Evolutionary conservation across 2,329 filamentous ascomycete species (phyloP).

Genomic region (Verticillium alfalfae): DNA sequence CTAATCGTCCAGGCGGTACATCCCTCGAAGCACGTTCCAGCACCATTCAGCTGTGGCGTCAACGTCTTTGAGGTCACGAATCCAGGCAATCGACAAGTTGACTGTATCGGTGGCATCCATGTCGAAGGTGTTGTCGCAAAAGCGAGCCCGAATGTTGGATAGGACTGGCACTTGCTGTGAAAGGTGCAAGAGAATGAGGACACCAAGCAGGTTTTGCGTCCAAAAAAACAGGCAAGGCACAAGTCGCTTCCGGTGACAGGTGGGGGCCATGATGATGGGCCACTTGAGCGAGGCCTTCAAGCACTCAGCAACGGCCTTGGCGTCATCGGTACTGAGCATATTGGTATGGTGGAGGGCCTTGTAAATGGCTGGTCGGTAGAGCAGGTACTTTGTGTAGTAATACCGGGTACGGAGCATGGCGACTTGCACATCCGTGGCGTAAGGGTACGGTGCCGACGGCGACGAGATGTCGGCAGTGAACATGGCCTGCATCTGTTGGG

Average conservation of each 20-base stretch:
- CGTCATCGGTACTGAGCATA: slow-evolving; percentile 46
- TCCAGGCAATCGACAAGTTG: slow-evolving; percentile 51
- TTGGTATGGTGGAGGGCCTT: slow-evolving; percentile 55
- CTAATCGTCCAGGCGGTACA: slow-evolving; percentile 33
- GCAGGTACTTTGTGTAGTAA: slow-evolving; percentile 52
- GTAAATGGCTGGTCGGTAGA: slow-evolving; percentile 53
- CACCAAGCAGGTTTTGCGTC: slow-evolving; percentile 56
- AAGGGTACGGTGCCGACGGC: slow-evolving; percentile 39
- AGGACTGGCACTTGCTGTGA: slow-evolving; percentile 46
- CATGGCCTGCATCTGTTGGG: slow-evolving; percentile 26
- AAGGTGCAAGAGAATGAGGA: slow-evolving; percentile 51
- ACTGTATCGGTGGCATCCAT: slow-evolving; percentile 43
- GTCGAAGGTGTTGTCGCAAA: slow-evolving; percentile 45
- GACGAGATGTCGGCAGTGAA: slow-evolving; percentile 41
- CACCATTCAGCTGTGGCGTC: slow-evolving; percentile 52
- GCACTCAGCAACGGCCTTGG: slow-evolving; percentile 48
- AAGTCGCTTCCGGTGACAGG: slow-evolving; percentile 51
- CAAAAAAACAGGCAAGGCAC: slow-evolving; percentile 56
- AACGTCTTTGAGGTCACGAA: slow-evolving; percentile 48
- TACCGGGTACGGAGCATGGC: slow-evolving; percentile 53
- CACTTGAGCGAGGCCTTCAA: slow-evolving; percentile 52
- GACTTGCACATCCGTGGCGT: slow-evolving; percentile 49
- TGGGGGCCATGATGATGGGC: slow-evolving; percentile 54
- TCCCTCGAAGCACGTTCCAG: slow-evolving; percentile 42
- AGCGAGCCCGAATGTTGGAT: slow-evolving; percentile 38